phyloP scores from a whole-genome alignment of 2,329 filamentous ascomycete species.

The Akanthomyces dipterigenus region DNA sequence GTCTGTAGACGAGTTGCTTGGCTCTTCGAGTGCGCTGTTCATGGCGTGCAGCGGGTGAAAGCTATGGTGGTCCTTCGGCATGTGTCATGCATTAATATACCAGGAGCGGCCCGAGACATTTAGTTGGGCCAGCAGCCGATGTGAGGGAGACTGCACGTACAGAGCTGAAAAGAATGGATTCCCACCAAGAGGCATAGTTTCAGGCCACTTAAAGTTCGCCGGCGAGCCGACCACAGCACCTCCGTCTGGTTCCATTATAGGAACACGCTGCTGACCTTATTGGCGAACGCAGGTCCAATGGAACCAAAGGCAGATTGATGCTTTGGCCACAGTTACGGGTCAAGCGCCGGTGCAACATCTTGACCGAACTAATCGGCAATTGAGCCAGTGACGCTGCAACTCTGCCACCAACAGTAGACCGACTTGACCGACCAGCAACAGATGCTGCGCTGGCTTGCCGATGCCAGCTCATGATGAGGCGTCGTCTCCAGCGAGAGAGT shows the following conservation, averaged over 20 bases:
- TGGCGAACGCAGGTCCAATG: not conserved
- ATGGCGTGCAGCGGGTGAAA: not conserved
- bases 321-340: not conserved
- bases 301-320: not conserved
- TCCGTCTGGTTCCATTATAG: too few species aligned
- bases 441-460: not conserved
- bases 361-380: not conserved
- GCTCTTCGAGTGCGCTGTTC: not conserved
- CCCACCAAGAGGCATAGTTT: not conserved
- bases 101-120: not conserved
- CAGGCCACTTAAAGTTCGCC: not conserved
- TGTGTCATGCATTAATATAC: too few species aligned
- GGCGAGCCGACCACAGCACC: not conserved
- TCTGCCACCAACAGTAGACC: too few species aligned
- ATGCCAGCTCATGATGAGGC: slow-evolving; percentile 1
- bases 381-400: not conserved
- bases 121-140: not conserved
- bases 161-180: not conserved
- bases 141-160: not conserved
- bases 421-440: not conserved
- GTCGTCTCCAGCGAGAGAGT: not conserved
- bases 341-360: not conserved
- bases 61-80: not conserved
- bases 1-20: not conserved
- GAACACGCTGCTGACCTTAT: not conserved